Conservation (phyloP, 148 eudicot species). For the Vaccinium darrowii region DNA sequence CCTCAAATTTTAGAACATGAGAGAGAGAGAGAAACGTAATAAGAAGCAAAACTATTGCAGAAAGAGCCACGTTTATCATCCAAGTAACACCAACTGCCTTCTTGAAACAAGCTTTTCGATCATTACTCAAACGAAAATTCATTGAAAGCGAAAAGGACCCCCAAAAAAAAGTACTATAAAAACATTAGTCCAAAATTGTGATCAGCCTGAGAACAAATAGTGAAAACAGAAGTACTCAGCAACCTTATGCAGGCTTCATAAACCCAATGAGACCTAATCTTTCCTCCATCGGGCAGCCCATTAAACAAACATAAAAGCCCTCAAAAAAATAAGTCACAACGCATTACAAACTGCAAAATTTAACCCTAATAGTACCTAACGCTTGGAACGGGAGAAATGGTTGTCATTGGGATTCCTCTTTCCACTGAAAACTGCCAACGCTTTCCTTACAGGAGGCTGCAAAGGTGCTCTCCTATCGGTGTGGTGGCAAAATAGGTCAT, state of each 20-base stretch:
- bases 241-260: not conserved
- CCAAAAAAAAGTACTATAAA: not conserved
- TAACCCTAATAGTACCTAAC: slow-evolving; percentile 18
- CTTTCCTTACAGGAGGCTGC: slow-evolving; percentile 83
- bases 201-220: not conserved
- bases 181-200: slow-evolving; percentile 6
- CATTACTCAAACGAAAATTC: not conserved
- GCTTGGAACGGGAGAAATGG: slow-evolving; percentile 69
- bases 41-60: not conserved
- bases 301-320: not conserved
- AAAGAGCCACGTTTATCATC: not conserved
- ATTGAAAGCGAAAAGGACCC: not conserved
- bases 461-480: slow-evolving; percentile 60
- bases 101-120: not conserved
- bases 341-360: not conserved
- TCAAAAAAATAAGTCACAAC: not conserved
- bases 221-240: not conserved
- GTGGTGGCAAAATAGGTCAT: slow-evolving; percentile 54
- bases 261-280: not conserved
- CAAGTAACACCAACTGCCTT: not conserved
- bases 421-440: slow-evolving; percentile 77
- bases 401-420: slow-evolving; percentile 94
- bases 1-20: not conserved
- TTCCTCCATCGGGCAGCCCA: not conserved
- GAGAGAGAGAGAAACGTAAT: not conserved